phyloP scores from a whole-genome alignment of 305 asterid species.

The Ajuga reptans region DNA sequence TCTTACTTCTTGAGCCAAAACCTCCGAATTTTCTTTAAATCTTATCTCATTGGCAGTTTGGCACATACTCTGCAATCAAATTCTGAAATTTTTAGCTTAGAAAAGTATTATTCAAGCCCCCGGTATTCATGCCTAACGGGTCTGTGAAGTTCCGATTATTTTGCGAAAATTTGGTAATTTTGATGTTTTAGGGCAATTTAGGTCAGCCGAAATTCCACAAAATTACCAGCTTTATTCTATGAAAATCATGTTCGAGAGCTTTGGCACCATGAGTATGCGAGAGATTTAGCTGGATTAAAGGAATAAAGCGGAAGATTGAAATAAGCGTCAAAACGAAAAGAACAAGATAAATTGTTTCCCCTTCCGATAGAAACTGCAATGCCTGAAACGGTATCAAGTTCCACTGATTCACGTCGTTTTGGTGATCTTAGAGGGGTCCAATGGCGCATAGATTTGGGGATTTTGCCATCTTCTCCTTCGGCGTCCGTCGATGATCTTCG shows the following conservation, averaged over 20 bases:
- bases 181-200: constrained; percentile 22
- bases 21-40: constrained; percentile 11
- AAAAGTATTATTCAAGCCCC: background rate
- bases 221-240: background rate
- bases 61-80: background rate
- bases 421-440: constrained; percentile 66
- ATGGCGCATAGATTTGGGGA: constrained; percentile 90
- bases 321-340: background rate
- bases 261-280: constrained; percentile 21
- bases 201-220: constrained; percentile 4
- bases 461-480: constrained; percentile 57
- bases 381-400: constrained; percentile 33
- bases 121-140: constrained; percentile 3
- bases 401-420: constrained; percentile 35
- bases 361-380: constrained; percentile 31
- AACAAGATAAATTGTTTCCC: constrained; percentile 11
- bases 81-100: background rate
- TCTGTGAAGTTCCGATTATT: constrained; percentile 3
- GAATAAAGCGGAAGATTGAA: background rate
- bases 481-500: constrained; percentile 77
- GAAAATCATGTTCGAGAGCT: constrained; percentile 1
- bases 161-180: constrained; percentile 6
- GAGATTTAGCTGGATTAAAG: constrained; percentile 21
- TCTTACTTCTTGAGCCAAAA: constrained; percentile 10
- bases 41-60: background rate